Evolutionary conservation across 257 asterid genomes (phyloP), one percentile per base, ranked within the genome.

Genomic region (Nicotiana benthamiana): DNA sequence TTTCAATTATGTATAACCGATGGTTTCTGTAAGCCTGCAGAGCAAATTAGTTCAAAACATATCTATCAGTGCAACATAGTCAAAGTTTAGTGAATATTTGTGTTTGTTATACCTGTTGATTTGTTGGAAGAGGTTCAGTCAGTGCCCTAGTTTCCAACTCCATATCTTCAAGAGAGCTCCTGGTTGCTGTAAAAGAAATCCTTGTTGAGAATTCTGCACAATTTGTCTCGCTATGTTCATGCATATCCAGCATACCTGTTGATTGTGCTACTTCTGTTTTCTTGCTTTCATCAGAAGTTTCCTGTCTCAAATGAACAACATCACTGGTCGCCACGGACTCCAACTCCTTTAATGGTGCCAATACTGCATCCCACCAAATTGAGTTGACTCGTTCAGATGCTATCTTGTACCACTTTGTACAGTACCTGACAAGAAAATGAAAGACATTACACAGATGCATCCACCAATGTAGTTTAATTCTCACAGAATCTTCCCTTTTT

Each of bases 111-210:
- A 90, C 99, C 88, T 92, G 99, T 90, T 95, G 99, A 88, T 93
- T 95, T 65, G 97, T 91, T 16, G 99, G 99, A 81, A 95, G 97
- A 60, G 98, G 98, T 90, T 95, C 99, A 52, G 97, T 95, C 43
- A 95, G 85, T 82, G 97, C 96, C 92, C 96, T 90, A 72, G 97
- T 95, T 87, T 90, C 94, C 85, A 95, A 89, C 91, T 95, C 99
- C 93, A 93, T 89, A 77, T 95, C 99, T 90, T 95, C 97, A 64
- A 95, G 86, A 75, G 92, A 85, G 85, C 94, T 87, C 86, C 91
- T 90, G 59, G 87, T 85, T 48, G 87, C 83, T 24, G 83, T 79
- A 79, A 65, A 59, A 54, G 87, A 75, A 85, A 72, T 86, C 67
- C 28, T 63, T 54, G 9, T 18, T 72, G 43, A 79, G 64, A 83